Percentiles rank a stretch among this genome's conserved stretches.
Conservation (phyloP, 2,329 filamentous ascomycete genomes). For the Sphaerulina vaccinii region DNA sequence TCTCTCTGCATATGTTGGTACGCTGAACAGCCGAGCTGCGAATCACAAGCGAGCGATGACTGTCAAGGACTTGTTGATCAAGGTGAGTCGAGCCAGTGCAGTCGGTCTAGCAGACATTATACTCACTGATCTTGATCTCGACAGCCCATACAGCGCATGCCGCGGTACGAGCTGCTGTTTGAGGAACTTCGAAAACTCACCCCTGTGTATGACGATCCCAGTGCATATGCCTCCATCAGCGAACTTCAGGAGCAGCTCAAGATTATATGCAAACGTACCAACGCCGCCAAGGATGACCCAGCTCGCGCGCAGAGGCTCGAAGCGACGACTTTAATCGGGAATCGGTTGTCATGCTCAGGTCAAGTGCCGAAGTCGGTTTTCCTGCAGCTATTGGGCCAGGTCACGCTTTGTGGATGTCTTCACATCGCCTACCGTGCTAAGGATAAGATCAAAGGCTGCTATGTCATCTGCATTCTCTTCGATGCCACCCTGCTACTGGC, state of each 20-base stretch:
- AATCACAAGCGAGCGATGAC: slow-evolving; percentile 73
- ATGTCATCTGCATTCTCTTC: slow-evolving; percentile 85
- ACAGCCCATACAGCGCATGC: slow-evolving; percentile 87
- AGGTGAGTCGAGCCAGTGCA: slow-evolving; percentile 54
- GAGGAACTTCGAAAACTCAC: slow-evolving; percentile 79
- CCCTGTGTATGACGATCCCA: slow-evolving; percentile 79
- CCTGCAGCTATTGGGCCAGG: slow-evolving; percentile 70
- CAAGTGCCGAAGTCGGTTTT: slow-evolving; percentile 64
- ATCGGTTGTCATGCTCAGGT: slow-evolving; percentile 71
- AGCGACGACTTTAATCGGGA: slow-evolving; percentile 81
- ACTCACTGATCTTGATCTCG: background rate
- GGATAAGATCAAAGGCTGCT: slow-evolving; percentile 68
- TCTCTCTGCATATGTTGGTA: slow-evolving; percentile 70
- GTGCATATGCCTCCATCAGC: slow-evolving; percentile 76
- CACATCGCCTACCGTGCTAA: slow-evolving; percentile 78
- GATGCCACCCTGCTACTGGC: slow-evolving; percentile 76
- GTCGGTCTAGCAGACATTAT: background rate
- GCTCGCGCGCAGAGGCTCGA: slow-evolving; percentile 68
- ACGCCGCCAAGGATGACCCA: slow-evolving; percentile 76
- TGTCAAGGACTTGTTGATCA: slow-evolving; percentile 83
- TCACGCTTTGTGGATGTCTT: slow-evolving; percentile 77
- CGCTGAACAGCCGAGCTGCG: slow-evolving; percentile 63
- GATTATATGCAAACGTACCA: slow-evolving; percentile 75
- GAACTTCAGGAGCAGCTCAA: slow-evolving; percentile 69
- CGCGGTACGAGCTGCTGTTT: slow-evolving; percentile 86